Conservation (phyloP, 2,329 filamentous ascomycete genomes). For the Beauveria bassiana region DNA sequence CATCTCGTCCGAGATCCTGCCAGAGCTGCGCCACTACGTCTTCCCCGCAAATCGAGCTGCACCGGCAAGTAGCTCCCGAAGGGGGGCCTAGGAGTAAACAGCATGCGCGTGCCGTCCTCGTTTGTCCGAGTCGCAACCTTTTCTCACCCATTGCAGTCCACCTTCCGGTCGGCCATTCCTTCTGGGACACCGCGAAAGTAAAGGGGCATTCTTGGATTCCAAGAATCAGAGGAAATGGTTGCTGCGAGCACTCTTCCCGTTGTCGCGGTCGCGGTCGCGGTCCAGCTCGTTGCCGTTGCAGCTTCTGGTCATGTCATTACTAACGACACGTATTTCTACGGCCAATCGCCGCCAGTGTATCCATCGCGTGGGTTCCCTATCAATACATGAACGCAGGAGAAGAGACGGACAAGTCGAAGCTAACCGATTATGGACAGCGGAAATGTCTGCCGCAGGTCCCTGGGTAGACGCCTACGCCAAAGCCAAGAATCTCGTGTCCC, state of each 20-base stretch:
- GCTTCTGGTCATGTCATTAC: constrained; percentile 23
- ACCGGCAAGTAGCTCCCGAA: no score
- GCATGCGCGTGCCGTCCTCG: no score
- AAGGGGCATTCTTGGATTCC: no score
- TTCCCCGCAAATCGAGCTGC: no score
- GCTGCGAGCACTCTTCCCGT: not conserved
- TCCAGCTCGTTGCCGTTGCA: constrained; percentile 5
- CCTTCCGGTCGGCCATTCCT: no score
- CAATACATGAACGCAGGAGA: not conserved
- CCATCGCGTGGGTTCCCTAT: constrained; percentile 37
- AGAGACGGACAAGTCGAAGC: not conserved
- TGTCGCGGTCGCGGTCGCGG: not conserved
- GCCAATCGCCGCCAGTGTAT: constrained; percentile 41
- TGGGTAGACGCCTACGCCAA: constrained; percentile 63
- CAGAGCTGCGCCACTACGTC: no score
- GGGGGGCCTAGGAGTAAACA: no score
- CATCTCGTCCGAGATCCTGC: no score
- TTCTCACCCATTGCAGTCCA: no score
- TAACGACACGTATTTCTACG: constrained; percentile 39
- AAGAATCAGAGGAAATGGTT: not conserved
- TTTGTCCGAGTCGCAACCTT: no score
- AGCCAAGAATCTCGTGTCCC: constrained; percentile 59
- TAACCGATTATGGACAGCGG: constrained; percentile 24
- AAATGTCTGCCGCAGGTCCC: constrained; percentile 50
- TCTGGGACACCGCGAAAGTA: no score